Evolutionary conservation across 306 rosid species (phyloP).

Genomic region (Hylodesmum podocarpum): DNA sequence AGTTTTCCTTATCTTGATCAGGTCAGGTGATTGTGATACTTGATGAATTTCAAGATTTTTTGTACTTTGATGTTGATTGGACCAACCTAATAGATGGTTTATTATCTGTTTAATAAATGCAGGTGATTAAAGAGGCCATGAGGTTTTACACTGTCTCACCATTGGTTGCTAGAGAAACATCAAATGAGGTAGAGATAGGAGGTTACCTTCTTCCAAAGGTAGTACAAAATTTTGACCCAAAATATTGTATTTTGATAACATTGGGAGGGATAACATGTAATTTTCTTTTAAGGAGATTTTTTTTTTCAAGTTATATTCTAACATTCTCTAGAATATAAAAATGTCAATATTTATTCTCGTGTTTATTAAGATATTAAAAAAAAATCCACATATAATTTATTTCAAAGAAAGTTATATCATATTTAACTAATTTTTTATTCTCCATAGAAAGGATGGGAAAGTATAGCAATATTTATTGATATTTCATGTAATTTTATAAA

Average conservation of each 20-base stretch:
- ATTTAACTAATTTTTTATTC: too few species aligned
- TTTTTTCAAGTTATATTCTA: too few species aligned
- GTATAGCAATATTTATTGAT: too few species aligned
- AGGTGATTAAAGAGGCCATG: conserved; percentile 95
- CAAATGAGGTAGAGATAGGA: conserved; percentile 77
- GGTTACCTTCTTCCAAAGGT: conserved; percentile 97
- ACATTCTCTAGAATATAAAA: too few species aligned
- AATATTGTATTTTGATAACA: neutral
- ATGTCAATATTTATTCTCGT: too few species aligned
- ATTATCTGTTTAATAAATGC: conserved; percentile 16
- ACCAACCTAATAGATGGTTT: neutral
- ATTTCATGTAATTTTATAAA: too few species aligned
- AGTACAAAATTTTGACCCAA: conserved; percentile 38
- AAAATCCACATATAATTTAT: too few species aligned
- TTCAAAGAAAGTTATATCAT: too few species aligned
- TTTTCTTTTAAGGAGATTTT: too few species aligned
- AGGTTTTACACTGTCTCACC: conserved; percentile 85
- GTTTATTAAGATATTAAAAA: too few species aligned
- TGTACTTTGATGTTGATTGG: neutral
- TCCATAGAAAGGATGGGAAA: too few species aligned
- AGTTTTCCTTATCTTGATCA: conserved; percentile 83
- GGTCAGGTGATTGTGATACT: conserved; percentile 38
- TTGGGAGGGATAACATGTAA: neutral
- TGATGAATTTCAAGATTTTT: neutral
- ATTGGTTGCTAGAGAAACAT: conserved; percentile 89